Evolutionary conservation across 441 rosid genomes (phyloP).

Genomic region (Syzygium syzygioides): DNA sequence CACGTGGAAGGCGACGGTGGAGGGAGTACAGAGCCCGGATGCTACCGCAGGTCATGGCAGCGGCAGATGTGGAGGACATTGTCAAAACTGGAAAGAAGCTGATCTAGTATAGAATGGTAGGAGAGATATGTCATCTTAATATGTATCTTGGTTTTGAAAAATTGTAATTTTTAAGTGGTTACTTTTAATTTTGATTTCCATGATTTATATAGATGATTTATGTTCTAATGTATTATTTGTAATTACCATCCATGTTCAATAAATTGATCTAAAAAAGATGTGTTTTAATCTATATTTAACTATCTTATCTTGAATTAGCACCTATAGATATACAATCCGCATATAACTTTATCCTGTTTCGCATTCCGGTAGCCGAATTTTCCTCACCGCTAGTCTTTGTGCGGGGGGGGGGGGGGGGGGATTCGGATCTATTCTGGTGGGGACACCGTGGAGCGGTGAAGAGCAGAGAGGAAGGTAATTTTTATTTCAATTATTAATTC

Average conservation of each 20-base stretch:
- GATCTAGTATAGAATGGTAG: neutral
- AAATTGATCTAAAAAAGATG: neutral
- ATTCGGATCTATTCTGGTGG: neutral
- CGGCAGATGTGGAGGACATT: neutral
- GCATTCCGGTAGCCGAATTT: fast-evolving
- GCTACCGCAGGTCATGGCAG: slow-evolving; percentile 3
- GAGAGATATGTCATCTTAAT: neutral
- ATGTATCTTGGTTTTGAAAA: neutral
- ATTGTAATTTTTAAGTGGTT: neutral
- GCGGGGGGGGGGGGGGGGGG: too few species aligned
- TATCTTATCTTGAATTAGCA: neutral
- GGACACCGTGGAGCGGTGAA: neutral
- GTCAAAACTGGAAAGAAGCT: neutral
- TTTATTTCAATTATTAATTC: too few species aligned
- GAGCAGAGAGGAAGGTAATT: too few species aligned
- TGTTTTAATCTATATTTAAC: neutral
- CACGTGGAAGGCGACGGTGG: slow-evolving; percentile 16
- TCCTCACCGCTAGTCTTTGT: neutral
- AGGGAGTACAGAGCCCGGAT: slow-evolving; percentile 17
- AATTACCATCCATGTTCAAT: neutral
- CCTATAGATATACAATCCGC: neutral
- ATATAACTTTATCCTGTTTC: neutral
- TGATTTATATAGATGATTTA: neutral
- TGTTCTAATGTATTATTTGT: neutral
- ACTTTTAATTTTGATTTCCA: neutral